Percentiles rank a stretch among this genome's conserved stretches.
Evolutionary conservation across 371 early-diverging fungal genomes (phyloP).

Genomic region (Encephalitozoon hellem): DNA sequence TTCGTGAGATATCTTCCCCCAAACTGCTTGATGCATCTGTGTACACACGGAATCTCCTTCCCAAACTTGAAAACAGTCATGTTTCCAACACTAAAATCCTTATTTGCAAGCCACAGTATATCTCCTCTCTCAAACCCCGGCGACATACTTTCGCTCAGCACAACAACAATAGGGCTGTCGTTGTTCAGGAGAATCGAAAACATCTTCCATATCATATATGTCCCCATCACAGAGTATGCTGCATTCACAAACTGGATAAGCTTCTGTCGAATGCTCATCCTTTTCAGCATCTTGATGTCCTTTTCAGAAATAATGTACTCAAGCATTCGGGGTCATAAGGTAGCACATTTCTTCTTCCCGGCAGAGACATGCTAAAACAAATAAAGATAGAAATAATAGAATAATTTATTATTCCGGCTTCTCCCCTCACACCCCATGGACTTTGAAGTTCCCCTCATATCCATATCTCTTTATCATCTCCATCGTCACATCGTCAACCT

Average conservation of each 20-base stretch:
- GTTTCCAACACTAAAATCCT: slow-evolving; percentile 70
- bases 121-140: slow-evolving; percentile 94
- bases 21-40: slow-evolving; percentile 71
- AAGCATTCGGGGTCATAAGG: background rate
- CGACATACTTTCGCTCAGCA: slow-evolving; percentile 93
- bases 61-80: slow-evolving; percentile 85
- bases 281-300: slow-evolving; percentile 41
- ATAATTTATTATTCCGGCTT: background rate
- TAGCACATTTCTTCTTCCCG: background rate
- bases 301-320: slow-evolving; percentile 19
- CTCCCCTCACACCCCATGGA: background rate
- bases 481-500: slow-evolving; percentile 82
- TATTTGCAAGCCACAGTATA: slow-evolving; percentile 74
- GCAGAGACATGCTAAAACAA: background rate
- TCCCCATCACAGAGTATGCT: slow-evolving; percentile 47
- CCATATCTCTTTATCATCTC: slow-evolving; percentile 58
- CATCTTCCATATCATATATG: slow-evolving; percentile 91
- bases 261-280: slow-evolving; percentile 38
- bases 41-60: slow-evolving; percentile 90
- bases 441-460: slow-evolving; percentile 55
- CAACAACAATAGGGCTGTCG: slow-evolving; percentile 94
- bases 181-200: slow-evolving; percentile 72
- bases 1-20: slow-evolving; percentile 72
- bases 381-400: background rate
- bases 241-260: slow-evolving; percentile 52